Evolutionary conservation across 441 rosid genomes (phyloP), one percentile per base, ranked within the genome.

Genomic region (Iberis amara): DNA sequence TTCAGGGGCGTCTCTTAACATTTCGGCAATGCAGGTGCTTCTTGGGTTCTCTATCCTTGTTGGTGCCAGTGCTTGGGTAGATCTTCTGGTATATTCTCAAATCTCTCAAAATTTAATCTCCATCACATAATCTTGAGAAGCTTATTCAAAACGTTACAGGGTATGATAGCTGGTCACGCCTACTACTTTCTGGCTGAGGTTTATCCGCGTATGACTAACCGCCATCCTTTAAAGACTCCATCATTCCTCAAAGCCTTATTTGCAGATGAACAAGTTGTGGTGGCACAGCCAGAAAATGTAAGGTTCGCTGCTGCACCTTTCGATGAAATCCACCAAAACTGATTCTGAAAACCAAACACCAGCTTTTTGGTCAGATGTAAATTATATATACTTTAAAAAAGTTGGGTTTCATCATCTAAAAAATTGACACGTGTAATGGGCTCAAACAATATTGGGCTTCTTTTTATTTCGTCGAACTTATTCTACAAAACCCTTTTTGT

Each of bases 31-130:
- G 71, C 75, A 91, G 98, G 96, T 91, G 65, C 94, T 94, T 45
- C 68, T 94, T 51, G 99, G 99, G 55, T 94, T 94, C 77, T 94
- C 99, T 39, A 74, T 94, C 59, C 89, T 94, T 57, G 96, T 89
- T 47, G 99, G 99, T 58, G 91, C 99, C 55, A 94, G 90, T 73
- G 83, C 97, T 4, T 94, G 97, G 97, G 97, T 83, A 57, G 97
- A 94, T 73, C 76, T 94, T 65, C 73, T 94, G 97, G 99, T 94
- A 51, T 0, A 69, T 64, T 61, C 59, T 52, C 27, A 11, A 30
- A 31, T 9, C 9, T 32, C 35, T 27, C 40, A 30, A 18, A 32
- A 11, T 12, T 18, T 39, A 6, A 42, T 28, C 38, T 11, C 32
- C 14, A n/a, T 23, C 31, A 36, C n/a, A 10, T 26, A 26, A 60